These are phyloP conservation scores for Neurospora tetrasperma DNA, from an alignment of 495 filamentous ascomycete genomes.

Conservation along the genomic window DNA sequence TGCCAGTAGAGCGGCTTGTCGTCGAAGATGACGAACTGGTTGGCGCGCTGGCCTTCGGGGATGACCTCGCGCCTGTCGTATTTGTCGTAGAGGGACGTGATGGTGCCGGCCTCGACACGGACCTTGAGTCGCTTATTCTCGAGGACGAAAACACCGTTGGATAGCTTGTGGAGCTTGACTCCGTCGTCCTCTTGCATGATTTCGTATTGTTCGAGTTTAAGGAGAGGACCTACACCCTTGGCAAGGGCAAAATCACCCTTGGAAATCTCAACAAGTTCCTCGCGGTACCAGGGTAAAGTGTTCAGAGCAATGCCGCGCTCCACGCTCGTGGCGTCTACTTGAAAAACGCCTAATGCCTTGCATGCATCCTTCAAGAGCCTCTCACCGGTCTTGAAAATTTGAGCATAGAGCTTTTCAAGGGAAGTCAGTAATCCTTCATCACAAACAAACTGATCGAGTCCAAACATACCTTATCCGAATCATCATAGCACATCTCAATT, in stretches of 20 bases:
- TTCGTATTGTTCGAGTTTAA: slow-evolving; percentile 41
- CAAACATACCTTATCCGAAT: slow-evolving; percentile 60
- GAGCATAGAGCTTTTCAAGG: slow-evolving; percentile 52
- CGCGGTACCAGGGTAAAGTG: slow-evolving; percentile 73
- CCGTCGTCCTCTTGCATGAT: slow-evolving; percentile 29
- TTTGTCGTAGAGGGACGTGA: slow-evolving; percentile 75
- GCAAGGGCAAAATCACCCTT: slow-evolving; percentile 34
- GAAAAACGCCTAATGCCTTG: slow-evolving; percentile 50
- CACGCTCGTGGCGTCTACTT: slow-evolving; percentile 23
- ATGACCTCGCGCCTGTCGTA: slow-evolving; percentile 63
- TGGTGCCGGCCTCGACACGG: slow-evolving; percentile 58
- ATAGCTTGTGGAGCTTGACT: slow-evolving; percentile 55
- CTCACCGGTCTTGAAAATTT: slow-evolving; percentile 69
- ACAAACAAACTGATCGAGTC: not conserved
- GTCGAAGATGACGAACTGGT: slow-evolving; percentile 90
- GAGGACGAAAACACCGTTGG: slow-evolving; percentile 63
- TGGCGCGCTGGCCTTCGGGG: slow-evolving; percentile 67
- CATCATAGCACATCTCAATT: slow-evolving; percentile 95
- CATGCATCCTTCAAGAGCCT: slow-evolving; percentile 60
- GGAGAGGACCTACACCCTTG: slow-evolving; percentile 35
- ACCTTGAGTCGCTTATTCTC: slow-evolving; percentile 65
- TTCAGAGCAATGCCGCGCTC: slow-evolving; percentile 52
- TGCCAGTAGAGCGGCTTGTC: slow-evolving; percentile 99
- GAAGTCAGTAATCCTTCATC: slow-evolving; percentile 10
- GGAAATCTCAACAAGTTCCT: slow-evolving; percentile 57